Percentiles rank a stretch among this genome's conserved stretches.
These are phyloP conservation scores for Periconia digitata DNA, from an alignment of 2,329 filamentous ascomycete species.

Conservation along the genomic window DNA sequence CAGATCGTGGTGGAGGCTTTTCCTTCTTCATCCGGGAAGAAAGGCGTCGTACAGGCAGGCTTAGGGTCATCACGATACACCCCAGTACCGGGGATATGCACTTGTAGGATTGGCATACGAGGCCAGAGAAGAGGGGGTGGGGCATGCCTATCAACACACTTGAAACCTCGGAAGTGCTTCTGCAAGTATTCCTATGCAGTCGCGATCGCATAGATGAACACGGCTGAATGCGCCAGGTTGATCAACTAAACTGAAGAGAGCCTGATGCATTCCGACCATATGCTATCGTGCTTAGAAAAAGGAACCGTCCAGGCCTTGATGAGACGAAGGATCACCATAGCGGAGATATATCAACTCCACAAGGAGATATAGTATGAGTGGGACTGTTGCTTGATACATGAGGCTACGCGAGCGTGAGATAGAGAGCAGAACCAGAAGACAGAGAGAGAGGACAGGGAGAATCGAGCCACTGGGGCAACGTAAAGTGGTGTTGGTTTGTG, in stretches of 20 bases:
- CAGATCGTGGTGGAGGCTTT: not conserved
- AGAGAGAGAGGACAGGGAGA: not conserved
- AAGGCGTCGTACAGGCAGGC: not conserved
- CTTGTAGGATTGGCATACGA: not conserved
- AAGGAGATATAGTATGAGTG: not conserved
- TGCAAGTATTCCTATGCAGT: not conserved
- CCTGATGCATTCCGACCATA: not conserved
- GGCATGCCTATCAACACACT: not conserved
- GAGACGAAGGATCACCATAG: too few relatives aligned
- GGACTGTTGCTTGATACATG: not conserved
- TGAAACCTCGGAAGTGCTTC: not conserved
- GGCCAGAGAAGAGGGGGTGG: not conserved
- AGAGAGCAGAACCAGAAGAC: not conserved
- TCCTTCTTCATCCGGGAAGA: not conserved
- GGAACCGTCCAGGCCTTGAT: too few relatives aligned
- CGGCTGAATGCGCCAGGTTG: not conserved
- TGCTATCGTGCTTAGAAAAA: too few relatives aligned
- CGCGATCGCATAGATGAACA: not conserved
- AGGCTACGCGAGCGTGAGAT: not conserved
- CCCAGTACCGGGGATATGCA: conserved; percentile 1
- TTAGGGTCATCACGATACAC: not conserved
- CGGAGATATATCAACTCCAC: too few relatives aligned
- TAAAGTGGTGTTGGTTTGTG: too few relatives aligned
- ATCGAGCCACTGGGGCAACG: not conserved
- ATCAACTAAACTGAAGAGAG: not conserved